A percentile compares a stretch with the other conserved stretches of the same genome.
These are phyloP conservation scores for Asterophora lycoperdoides DNA, from an alignment of 768 basidiomycete species.

Conservation along the genomic window DNA sequence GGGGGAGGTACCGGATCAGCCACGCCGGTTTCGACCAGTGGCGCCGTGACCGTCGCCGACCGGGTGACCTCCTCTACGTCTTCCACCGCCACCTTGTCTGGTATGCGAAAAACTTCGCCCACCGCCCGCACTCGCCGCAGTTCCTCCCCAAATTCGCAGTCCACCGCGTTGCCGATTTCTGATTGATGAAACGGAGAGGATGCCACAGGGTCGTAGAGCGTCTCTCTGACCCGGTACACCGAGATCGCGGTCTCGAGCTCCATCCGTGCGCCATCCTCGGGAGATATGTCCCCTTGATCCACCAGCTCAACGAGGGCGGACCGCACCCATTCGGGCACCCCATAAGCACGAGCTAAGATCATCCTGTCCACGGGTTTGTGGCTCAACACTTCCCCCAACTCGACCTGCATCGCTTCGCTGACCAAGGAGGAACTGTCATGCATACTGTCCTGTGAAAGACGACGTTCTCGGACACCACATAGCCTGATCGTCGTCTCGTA, in stretches of 20 bases:
- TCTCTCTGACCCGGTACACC: conserved; percentile 5
- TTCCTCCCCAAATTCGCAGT: not conserved
- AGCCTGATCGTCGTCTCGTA: conserved; percentile 7
- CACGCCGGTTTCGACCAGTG: too few relatives aligned
- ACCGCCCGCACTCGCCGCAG: not conserved
- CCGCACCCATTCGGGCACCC: conserved; percentile 3
- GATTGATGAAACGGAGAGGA: not conserved
- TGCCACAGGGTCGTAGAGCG: not conserved
- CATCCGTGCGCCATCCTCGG: conserved; percentile 1
- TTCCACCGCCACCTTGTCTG: too few relatives aligned
- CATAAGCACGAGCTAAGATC: conserved; percentile 3
- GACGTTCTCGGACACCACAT: conserved; percentile 4
- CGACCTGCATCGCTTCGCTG: not conserved
- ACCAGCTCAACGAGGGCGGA: conserved; percentile 2
- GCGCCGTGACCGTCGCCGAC: too few relatives aligned
- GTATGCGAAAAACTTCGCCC: not conserved
- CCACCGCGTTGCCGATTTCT: not conserved
- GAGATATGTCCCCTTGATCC: not conserved
- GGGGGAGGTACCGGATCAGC: too few relatives aligned
- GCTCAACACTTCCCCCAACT: not conserved
- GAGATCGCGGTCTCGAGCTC: conserved; percentile 7
- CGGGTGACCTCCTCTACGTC: too few relatives aligned
- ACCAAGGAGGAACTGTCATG: not conserved
- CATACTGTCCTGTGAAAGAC: not conserved
- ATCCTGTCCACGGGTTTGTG: conserved; percentile 1